These are phyloP conservation scores for Cucurbita argyrosperma DNA, from an alignment of 306 rosid genomes.

Conservation along the genomic window DNA sequence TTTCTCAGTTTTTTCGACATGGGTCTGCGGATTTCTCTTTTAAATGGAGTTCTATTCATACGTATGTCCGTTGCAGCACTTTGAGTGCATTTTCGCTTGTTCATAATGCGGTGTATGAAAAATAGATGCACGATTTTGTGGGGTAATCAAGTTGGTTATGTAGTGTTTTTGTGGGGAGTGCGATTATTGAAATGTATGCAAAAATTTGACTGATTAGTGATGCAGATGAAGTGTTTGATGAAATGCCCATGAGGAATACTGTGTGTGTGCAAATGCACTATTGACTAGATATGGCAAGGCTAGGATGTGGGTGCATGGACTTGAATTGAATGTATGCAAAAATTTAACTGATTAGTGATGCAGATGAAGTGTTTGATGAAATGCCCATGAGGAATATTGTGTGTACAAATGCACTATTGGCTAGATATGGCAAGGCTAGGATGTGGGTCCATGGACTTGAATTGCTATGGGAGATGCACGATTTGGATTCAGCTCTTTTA, in stretches of 20 bases:
- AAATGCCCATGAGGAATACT: conserved; percentile 51
- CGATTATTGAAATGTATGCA: conserved; percentile 39
- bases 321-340: conserved; percentile 41
- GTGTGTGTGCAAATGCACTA: conserved; percentile 62
- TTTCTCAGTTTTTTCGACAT: conserved; percentile 29
- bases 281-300: conserved; percentile 48
- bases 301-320: conserved; percentile 39
- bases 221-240: conserved; percentile 54
- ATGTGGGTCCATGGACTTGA: conserved; percentile 44
- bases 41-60: conserved; percentile 39
- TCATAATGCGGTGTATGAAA: conserved; percentile 24
- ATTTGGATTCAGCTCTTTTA: conserved; percentile 42
- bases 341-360: conserved; percentile 24
- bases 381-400: conserved; percentile 48
- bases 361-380: conserved; percentile 56
- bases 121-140: conserved; percentile 37
- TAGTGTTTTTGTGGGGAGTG: conserved; percentile 68
- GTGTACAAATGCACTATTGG: conserved; percentile 50
- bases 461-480: conserved; percentile 39
- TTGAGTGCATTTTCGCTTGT: conserved; percentile 39
- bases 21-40: conserved; percentile 45
- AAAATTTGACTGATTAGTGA: conserved; percentile 25
- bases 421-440: conserved; percentile 48
- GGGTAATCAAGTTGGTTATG: conserved; percentile 49
- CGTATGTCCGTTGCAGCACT: conserved; percentile 51